Conservation (phyloP, 2,329 filamentous ascomycete species). For the Claviceps arundinis region DNA sequence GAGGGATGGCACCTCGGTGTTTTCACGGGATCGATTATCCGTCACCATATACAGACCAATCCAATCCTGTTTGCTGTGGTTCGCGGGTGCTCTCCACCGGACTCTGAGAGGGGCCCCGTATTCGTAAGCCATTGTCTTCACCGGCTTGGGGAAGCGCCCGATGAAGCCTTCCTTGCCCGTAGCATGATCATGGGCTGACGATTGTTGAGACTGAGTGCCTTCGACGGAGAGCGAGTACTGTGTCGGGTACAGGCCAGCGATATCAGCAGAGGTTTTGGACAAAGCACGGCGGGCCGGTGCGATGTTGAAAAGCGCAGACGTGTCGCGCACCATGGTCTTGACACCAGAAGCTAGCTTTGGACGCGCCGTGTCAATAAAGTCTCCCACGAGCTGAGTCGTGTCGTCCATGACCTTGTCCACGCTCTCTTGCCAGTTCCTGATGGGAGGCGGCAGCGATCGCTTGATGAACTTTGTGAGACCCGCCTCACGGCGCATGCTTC, state of each 20-base stretch:
- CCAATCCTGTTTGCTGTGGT: constrained; percentile 88
- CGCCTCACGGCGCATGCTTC: constrained; percentile 69
- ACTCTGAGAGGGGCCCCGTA: constrained; percentile 86
- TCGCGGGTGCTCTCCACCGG: constrained; percentile 76
- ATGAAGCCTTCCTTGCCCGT: constrained; percentile 62
- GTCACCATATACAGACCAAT: constrained; percentile 92
- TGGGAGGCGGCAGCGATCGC: constrained; percentile 67
- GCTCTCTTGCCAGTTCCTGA: constrained; percentile 73
- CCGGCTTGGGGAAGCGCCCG: constrained; percentile 53
- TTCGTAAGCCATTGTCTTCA: constrained; percentile 67
- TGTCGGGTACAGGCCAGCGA: constrained; percentile 66
- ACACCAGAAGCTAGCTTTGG: constrained; percentile 80
- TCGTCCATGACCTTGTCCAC: constrained; percentile 81
- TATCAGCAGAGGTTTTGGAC: constrained; percentile 62
- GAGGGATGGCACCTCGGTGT: constrained; percentile 71
- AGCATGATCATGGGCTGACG: constrained; percentile 41
- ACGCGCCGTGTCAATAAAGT: constrained; percentile 72
- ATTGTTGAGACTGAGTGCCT: constrained; percentile 42
- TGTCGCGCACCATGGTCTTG: constrained; percentile 77
- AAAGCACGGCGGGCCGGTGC: constrained; percentile 80
- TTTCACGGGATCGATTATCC: constrained; percentile 76
- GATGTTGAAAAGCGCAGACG: constrained; percentile 74
- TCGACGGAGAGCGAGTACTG: constrained; percentile 68
- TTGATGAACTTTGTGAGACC: constrained; percentile 87
- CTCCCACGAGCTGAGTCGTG: constrained; percentile 78